Evolutionary conservation across 305 asterid genomes (phyloP), one percentile per base, ranked within the genome.

Genomic region (Nicotiana rustica): DNA sequence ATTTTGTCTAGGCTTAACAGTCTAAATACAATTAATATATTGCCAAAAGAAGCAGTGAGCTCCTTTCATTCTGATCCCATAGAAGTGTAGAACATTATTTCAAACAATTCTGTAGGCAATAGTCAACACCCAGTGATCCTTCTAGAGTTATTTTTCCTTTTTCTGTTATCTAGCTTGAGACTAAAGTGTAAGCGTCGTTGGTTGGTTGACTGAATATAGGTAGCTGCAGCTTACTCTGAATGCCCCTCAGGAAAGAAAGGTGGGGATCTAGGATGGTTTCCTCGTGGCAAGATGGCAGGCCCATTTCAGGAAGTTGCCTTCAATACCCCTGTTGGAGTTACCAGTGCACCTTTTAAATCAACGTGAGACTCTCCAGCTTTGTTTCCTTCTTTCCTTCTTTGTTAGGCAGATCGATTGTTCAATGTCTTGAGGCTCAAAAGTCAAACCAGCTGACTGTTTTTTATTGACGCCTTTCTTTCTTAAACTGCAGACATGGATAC

Each of bases 241-340:
- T 96, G 99, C 81, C 98, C 99, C 13, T 96, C 99, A 0, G 98
- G 97, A 38, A 96, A 96, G 92, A 96, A 96, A 82, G 99, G 99
- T 57, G 98, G 99, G 29, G 99, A 96, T 77, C 86, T 96, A 25
- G 99, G 99, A 85, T 96, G 98, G 98, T 94, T 96, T 84, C 99
- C 99, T 1, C 97, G 99, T 49, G 97, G 99, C 59, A 96, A 96
- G 85, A 94, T 96, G 98, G 99, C 99, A 38, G 98, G 99, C 73
- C 99, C 99, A 2, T 96, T 96, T 90, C 98, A 96, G 92, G 99
- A 96, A 83, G 99, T 96, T 83, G 99, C 99, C 29, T 96, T 96
- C 83, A 93, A 87, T 91, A 92, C 99, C 19, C 89, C 91, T 21
- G 90, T 96, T 67, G 99, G 99, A 67, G 95, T 80, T 70, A 93